Evolutionary conservation across 208 protist genomes (phyloP).

Genomic region (Trypanosomatidae sp.): DNA sequence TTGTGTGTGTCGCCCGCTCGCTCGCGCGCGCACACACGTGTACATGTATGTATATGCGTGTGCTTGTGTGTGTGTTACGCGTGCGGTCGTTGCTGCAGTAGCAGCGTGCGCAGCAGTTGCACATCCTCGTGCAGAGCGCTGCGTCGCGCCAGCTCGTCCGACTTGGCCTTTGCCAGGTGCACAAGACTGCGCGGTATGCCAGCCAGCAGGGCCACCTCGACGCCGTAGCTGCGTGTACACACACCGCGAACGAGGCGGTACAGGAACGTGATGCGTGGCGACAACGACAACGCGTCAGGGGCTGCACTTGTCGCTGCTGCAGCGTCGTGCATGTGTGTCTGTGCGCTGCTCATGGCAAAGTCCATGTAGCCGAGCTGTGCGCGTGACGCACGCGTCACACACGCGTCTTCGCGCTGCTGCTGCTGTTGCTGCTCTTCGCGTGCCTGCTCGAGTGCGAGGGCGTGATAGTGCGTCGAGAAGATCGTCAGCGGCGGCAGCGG

Average conservation of each 20-base stretch:
- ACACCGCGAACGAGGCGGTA: slow-evolving; percentile 80
- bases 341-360: slow-evolving; percentile 52
- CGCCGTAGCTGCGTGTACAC: slow-evolving; percentile 81
- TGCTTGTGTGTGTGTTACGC: not conserved
- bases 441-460: slow-evolving; percentile 77
- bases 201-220: slow-evolving; percentile 85
- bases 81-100: not conserved
- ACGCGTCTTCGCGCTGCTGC: too few relatives aligned
- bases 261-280: slow-evolving; percentile 58
- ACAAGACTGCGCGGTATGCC: slow-evolving; percentile 51
- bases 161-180: slow-evolving; percentile 39
- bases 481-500: slow-evolving; percentile 59
- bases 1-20: not conserved
- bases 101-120: slow-evolving; percentile 11
- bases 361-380: slow-evolving; percentile 85
- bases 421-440: not conserved
- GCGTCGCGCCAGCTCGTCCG: slow-evolving; percentile 32
- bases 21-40: too few relatives aligned
- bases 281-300: not conserved
- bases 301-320: too few relatives aligned
- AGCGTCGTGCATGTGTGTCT: too few relatives aligned
- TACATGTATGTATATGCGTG: slow-evolving; percentile 1
- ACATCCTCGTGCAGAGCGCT: slow-evolving; percentile 50
- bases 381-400: not conserved
- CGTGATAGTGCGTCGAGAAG: slow-evolving; percentile 98